phyloP scores from a whole-genome alignment of 352 stramenopile genomes.

The Phytophthora europaea region DNA sequence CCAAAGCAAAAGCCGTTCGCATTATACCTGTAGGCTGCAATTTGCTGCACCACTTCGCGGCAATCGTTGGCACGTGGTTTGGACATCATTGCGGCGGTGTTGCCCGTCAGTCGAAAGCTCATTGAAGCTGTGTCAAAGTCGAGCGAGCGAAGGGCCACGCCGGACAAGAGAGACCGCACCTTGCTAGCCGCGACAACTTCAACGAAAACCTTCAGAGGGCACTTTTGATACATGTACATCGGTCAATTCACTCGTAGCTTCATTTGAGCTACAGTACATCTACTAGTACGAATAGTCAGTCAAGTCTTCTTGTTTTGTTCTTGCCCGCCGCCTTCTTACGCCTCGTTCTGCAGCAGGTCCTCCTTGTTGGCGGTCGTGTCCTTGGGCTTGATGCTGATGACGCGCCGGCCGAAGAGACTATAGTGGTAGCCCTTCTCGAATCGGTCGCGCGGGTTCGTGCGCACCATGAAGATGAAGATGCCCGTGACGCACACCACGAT shows the following conservation, averaged over 20 bases:
- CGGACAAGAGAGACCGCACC: conserved; percentile 16
- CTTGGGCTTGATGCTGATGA: conserved; percentile 74
- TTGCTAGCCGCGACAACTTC: conserved; percentile 5
- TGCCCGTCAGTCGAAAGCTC: neutral
- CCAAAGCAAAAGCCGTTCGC: neutral
- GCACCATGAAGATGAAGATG: conserved; percentile 74
- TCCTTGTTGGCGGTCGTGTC: conserved; percentile 40
- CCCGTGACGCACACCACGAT: conserved; percentile 68
- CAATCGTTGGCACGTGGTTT: conserved; percentile 3
- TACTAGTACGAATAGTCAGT: conserved; percentile 17
- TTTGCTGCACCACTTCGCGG: neutral
- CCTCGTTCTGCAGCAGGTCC: conserved; percentile 29
- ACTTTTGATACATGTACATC: neutral
- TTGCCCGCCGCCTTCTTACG: conserved; percentile 10
- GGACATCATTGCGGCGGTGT: neutral
- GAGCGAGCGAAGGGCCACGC: conserved; percentile 6
- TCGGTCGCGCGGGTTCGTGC: conserved; percentile 74
- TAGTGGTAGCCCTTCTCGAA: conserved; percentile 81
- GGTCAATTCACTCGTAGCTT: neutral
- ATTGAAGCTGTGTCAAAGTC: conserved; percentile 11
- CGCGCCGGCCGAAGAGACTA: conserved; percentile 63
- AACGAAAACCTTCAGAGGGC: neutral
- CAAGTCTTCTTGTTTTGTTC: neutral
- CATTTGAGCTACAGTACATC: neutral
- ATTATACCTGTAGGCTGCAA: neutral